Base-by-base conservation (phyloP, 129 eudicot species). In the Pulicaria dysenterica region DNA sequence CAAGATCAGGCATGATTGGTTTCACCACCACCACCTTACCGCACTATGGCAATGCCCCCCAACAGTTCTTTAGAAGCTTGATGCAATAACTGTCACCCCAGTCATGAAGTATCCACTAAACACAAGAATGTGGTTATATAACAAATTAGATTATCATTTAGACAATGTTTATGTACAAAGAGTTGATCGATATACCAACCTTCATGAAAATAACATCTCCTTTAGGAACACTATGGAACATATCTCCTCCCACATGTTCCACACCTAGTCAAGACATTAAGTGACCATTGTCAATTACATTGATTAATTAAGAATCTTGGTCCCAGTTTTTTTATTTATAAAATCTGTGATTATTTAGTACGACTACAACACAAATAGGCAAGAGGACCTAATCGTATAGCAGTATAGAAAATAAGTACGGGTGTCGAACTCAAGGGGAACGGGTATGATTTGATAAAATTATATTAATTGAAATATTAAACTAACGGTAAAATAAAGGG, bases 11-110 rank as follows among this genome's bases (percentile, higher is more conserved):
- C 34, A 83, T 45, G 7, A 75, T 62, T 61, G 44, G 24, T 46
- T 83, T 84, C 64, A 79, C 84, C 42, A 79, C 64, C 56, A 83
- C 83, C 64, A 76, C 84, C 51, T 77, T 82, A 13, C 82, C 86
- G 13, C 19, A 7, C 4, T 72, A 58, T 5, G 86, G 79, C 55
- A 77, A 57, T 5, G 69, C 59, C 58, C 46, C 67, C 69, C 69
- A 62, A 69, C 76, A 82, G 14, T 82, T 82, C 34, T 77, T 73
- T 41, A 77, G 50, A 53, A 77, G 57, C 77, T 38, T 77, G 7
- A 77, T 16, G 65, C 82, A 77, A 4, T 72, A 61, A 8, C 61
- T 69, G 13, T 82, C 83, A 7, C 74, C 77, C 83, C 83, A 82
- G 65, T 66, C 40, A 48, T 77, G 86, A 50, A 82, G 68, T 57